These are phyloP conservation scores for Hebeloma cylindrosporum DNA, from an alignment of 768 basidiomycete genomes.

Conservation along the genomic window DNA sequence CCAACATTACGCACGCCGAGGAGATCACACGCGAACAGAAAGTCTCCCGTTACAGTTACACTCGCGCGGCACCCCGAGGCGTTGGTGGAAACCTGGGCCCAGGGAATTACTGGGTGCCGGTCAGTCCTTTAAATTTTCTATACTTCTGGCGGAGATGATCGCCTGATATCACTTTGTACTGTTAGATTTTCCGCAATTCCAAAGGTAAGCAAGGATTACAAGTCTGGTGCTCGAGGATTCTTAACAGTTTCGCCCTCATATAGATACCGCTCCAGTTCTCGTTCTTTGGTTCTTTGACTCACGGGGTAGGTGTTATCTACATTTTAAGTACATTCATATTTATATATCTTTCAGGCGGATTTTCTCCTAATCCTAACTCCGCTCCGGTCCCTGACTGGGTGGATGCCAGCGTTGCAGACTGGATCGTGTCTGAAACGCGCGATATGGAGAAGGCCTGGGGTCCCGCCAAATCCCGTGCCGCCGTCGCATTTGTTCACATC, in stretches of 20 bases:
- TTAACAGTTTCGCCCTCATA: too few relatives aligned
- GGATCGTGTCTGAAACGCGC: constrained; percentile 55
- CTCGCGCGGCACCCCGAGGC: constrained; percentile 55
- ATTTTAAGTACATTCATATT: background rate
- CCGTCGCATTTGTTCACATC: constrained; percentile 74
- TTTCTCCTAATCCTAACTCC: constrained; percentile 43
- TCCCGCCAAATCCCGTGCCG: constrained; percentile 47
- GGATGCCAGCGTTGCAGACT: constrained; percentile 57
- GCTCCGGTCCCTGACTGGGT: constrained; percentile 56
- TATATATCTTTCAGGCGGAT: constrained; percentile 43
- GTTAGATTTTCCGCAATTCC: constrained; percentile 17
- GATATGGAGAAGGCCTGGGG: constrained; percentile 63
- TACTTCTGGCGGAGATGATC: background rate
- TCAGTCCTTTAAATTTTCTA: constrained; percentile 24
- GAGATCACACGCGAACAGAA: constrained; percentile 64
- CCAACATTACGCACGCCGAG: constrained; percentile 67
- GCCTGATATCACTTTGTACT: background rate
- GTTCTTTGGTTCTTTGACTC: constrained; percentile 83
- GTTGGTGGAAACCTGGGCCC: constrained; percentile 65
- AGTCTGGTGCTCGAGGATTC: too few relatives aligned
- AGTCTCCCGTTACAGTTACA: constrained; percentile 62
- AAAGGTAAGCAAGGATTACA: constrained; percentile 31
- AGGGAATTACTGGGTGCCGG: constrained; percentile 79
- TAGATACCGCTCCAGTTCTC: constrained; percentile 49
- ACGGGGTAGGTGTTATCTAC: constrained; percentile 40